Evolutionary conservation across 805 yeast genomes (phyloP), one percentile per base, ranked within the genome.

Genomic region (Starmerella khaoyaiensis): DNA sequence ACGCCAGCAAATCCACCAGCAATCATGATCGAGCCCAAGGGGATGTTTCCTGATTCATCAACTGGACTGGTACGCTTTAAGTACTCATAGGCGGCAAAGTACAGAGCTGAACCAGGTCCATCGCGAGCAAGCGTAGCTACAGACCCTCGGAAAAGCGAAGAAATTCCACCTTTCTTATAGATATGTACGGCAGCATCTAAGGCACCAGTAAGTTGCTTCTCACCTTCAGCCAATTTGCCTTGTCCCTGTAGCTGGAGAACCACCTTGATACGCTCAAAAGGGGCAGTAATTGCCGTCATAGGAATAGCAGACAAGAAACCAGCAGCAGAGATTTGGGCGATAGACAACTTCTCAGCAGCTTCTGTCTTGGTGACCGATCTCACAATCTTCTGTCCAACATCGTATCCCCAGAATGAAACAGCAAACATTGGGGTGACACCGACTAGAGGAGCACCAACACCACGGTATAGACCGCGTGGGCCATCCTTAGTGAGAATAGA

Each of bases 341-440:
- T 72, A 9, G 80, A 57, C 47, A 87, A 68, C 17, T 60, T 56
- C 1, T 60, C 55, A 14, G 58, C 50, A 21, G 63, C 59, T 4
- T 54, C 47, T 6, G 56, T 48, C 8, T 55, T 51, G 5, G 67
- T 67, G 11, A 52, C 59, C 3, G 58, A 47, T 1, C 70, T 50
- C 3, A 86, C 93, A 3, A 87, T 41, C 45, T 72, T 73, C 62
- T 83, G 84, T 45, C 97, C 97, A 36, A 82, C 66, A 54, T 84
- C 96, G 59, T 90, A 87, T 54, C 97, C 97, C 97, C 98, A 87
- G 64, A 87, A 87, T 2, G 94, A 79, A 18, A 90, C 90, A 2
- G 97, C 97, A 65, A 90, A 90, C 81, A 87, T 90, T 21, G 98
- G 98, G 0, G 97, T 90, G 17, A 87, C 96, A 18, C 98, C 98